These are phyloP conservation scores for Crithidia fasciculata DNA, from an alignment of 208 protist genomes.

Conservation along the genomic window DNA sequence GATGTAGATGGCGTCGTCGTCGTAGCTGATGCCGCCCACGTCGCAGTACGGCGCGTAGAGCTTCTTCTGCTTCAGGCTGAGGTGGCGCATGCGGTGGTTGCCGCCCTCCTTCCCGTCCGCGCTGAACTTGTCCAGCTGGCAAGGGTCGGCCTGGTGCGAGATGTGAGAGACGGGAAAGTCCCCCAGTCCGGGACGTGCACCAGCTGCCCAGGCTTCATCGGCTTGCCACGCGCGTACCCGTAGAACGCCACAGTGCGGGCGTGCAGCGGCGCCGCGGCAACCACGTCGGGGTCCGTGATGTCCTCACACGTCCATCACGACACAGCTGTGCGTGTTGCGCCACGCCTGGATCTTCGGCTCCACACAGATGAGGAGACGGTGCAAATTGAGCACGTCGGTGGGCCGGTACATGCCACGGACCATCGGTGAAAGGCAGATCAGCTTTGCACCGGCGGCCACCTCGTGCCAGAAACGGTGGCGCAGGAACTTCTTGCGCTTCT, in stretches of 20 bases:
- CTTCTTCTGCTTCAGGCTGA: conserved; percentile 94
- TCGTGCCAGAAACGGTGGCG: conserved; percentile 96
- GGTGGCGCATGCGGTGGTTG: conserved; percentile 88
- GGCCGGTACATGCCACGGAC: conserved; percentile 97
- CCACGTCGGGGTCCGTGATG: conserved; percentile 94
- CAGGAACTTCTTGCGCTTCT: conserved; percentile 98
- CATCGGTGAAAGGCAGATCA: conserved; percentile 98
- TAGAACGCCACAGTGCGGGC: conserved; percentile 95
- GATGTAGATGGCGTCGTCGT: conserved; percentile 98
- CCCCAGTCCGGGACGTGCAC: conserved; percentile 98
- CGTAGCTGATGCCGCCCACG: conserved; percentile 98
- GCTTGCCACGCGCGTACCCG: conserved; percentile 97
- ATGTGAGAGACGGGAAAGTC: conserved; percentile 95
- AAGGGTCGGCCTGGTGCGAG: conserved; percentile 95
- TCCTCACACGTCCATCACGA: conserved; percentile 98
- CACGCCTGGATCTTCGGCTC: conserved; percentile 98
- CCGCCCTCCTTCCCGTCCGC: conserved; percentile 33
- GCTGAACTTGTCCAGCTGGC: conserved; percentile 71
- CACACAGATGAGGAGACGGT: conserved; percentile 96
- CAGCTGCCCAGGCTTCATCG: conserved; percentile 91
- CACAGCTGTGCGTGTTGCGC: conserved; percentile 97
- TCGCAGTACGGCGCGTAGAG: conserved; percentile 99
- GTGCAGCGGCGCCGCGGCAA: conserved; percentile 71
- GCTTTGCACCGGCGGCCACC: conserved; percentile 94
- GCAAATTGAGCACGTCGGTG: conserved; percentile 97